Evolutionary conservation across 2,329 filamentous ascomycete genomes (phyloP), one percentile per base, ranked within the genome.

Genomic region (Anthostomella pinea): DNA sequence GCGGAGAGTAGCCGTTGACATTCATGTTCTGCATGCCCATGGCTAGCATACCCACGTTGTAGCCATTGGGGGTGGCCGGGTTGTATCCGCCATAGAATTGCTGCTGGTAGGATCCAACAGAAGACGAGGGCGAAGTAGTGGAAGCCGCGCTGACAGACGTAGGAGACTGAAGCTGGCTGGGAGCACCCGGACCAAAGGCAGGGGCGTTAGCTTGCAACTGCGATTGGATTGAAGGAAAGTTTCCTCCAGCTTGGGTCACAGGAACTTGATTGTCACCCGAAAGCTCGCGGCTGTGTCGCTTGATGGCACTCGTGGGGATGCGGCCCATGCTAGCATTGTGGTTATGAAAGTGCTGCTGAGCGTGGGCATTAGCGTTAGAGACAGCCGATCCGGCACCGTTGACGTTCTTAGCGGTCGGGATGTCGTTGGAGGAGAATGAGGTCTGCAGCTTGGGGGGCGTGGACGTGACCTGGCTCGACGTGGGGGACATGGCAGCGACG

Each of bases 351-450:
- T 79, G 76, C 62, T 79, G 74, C 61, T 79, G 74, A 3, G 76
- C 76, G 51, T 80, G 76, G 43, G 74, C 76, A 59, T 78, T 78
- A 41, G 71, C 66, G 44, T 69, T 75, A 54, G 59, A 43, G 7
- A 73, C 66, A 32, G 76, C 74, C 35, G 76, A 10, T 8, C 25
- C 38, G 23, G 34, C n/a, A 18, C 27, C 15, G 10, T 37, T 30
- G 24, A 46, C 70, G 49, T 73, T 83, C 75, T 93, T 95, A 56
- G 89, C 71, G 6, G 89, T 94, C 4, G 89, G 86, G 14, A 96
- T 74, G 56, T 97, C 90, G 62, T 85, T 93, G 35, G 87, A 81
- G 8, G 93, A 96, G 67, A 87, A 96, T 0, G 91, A 96, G 28
- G 85, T 83, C 64, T 90, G 86, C 39, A 95, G 65, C 68, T 87